Base-by-base conservation (phyloP, 768 basidiomycete genomes). In the Trametes coccinea region DNA sequence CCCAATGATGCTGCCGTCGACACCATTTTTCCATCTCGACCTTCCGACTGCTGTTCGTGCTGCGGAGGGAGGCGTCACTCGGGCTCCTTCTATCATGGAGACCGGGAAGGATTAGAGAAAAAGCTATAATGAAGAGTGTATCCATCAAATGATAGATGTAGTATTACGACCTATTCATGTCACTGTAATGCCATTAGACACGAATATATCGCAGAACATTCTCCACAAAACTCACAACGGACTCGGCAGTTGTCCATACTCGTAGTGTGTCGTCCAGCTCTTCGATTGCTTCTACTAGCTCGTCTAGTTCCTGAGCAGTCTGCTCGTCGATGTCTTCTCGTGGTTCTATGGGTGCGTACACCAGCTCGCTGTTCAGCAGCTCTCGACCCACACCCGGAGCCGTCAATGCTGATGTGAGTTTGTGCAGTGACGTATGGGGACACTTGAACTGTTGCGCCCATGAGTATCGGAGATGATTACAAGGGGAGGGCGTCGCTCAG, bases 21-120 rank as follows among this genome's bases (percentile, higher is more conserved):
- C 89, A 6, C 90, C 90, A 10, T 92, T 87, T 80, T 96, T 98
- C 88, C 95, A 97, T 76, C 77, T 96, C 64, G 73, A 74, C 56
- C 55, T 74, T n/a, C 56, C 62, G 2, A 60, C 66, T 41, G 73
- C 73, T 0, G 72, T 74, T 22, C 67, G 67, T 3, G 72, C 72
- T 1, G 72, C 73, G 7, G 73, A 74, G 53, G 58, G 29, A 2
- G 62, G 69, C 1, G 34, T 71, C 22, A 60, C 59, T 5, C 53
- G 59, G 22, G 49, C 48, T 27, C 46, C 59, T 16, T 59, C 60
- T 13, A 29, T 56, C 33, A 22, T 56, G 30, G 56, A 34, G 29
- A 43, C 27, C 6, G 50, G 2, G 10, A 62, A 55, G 14, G 34
- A 63, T 13, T 40, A 22, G 22, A 22, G 22, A 1, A 22, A 22